Conservation (phyloP, 1,139 yeast genomes). For the Kurtzmaniella quercitrusa region DNA sequence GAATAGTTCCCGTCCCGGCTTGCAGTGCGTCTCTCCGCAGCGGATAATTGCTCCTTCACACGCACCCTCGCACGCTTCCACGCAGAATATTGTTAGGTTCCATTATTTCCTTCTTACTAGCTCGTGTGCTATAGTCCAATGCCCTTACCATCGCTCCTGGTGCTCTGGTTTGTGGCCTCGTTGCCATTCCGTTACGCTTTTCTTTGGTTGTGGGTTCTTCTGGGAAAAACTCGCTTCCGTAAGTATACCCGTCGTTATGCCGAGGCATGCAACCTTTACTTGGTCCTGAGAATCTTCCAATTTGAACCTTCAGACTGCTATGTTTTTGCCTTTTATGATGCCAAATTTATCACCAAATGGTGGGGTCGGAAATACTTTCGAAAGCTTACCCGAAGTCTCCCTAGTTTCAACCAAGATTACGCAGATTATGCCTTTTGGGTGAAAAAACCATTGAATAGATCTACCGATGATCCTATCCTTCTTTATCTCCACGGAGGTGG, state of each 20-base stretch:
- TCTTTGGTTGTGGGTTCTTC: not conserved
- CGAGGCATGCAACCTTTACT: not conserved
- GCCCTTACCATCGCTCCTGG: not conserved
- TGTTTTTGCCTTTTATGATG: constrained; percentile 5
- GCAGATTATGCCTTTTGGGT: constrained; percentile 36
- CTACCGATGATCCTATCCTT: constrained; percentile 33
- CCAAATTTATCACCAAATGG: not conserved
- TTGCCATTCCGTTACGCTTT: not conserved
- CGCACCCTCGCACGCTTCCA: too few species aligned
- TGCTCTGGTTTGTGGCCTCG: not conserved
- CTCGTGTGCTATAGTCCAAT: too few species aligned
- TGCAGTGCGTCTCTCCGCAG: too few species aligned
- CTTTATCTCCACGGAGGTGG: constrained; percentile 47
- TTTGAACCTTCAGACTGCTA: constrained; percentile 2
- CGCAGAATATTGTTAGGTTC: too few species aligned
- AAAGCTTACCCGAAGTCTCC: constrained; percentile 9
- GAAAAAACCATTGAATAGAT: constrained; percentile 23
- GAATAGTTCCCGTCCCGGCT: too few species aligned
- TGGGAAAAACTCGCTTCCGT: not conserved
- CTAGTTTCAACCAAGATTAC: constrained; percentile 31
- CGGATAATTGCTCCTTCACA: too few species aligned
- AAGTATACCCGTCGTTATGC: not conserved
- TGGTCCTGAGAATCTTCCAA: not conserved
- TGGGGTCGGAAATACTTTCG: not conserved
- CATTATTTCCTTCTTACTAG: too few species aligned